Base-by-base conservation (phyloP, 257 asterid genomes). In the Schizonepeta tenuifolia region DNA sequence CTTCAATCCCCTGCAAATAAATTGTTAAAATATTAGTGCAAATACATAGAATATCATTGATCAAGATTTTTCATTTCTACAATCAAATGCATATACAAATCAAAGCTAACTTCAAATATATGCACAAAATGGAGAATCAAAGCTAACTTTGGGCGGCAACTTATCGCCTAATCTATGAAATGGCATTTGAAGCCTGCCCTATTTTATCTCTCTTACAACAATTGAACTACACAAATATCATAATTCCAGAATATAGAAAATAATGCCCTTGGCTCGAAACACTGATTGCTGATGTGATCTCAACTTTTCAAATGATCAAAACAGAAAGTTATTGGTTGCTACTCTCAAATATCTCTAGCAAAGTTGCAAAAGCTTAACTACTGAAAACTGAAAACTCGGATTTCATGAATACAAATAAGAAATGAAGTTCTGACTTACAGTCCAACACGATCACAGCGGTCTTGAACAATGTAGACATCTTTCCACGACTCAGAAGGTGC, bases 381-480 rank as follows among this genome's bases (percentile, higher is more conserved):
- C 49, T 8, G n/a, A 61, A 35, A 38, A 28, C 49, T 8, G n/a
- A 61, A 35, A 38, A 9, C 51, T 62, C 33, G 18, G 6, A 43
- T 33, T 3, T 40, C 9, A 33, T 66, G 49, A 20, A 36, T 3
- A 50, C 15, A 44, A 15, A 40, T 7, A 46, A 35, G 14, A 41
- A 7, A 1, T 0, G 20, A 22, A 15, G 17, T 10, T 35, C 38
- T 3, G 55, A 79, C 95, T 89, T 82, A 88, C 96, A 86, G 68
- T 84, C 97, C 96, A 60, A 87, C 70, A 9, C 96, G 92, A 78
- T 89, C 93, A 21, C 95, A 84, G 1, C 96, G 90, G 53, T 88
- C 88, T 85, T 89, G 97, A 59, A 84, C 91, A 51, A 75, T 67
- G 68, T 81, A 89, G 47, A 85, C 89, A 49, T 91, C 91, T 81